A percentile compares a stretch with the other conserved stretches of the same genome.
phyloP scores from a whole-genome alignment of 441 rosid species.

The Iberis amara region DNA sequence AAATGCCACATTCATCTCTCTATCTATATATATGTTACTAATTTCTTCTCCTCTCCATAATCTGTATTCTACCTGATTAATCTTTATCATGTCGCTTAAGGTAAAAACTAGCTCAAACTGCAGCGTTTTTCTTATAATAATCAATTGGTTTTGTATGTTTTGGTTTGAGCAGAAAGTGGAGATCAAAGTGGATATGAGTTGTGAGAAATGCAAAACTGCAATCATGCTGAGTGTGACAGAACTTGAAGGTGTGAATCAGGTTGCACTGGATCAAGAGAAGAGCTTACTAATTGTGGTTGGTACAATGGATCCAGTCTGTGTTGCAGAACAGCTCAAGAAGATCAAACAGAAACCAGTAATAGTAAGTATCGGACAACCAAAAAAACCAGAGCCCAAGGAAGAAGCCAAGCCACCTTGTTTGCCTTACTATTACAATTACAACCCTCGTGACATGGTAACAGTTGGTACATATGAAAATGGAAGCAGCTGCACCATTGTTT shows the following conservation, averaged over 20 bases:
- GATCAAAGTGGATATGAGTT: constrained; percentile 30
- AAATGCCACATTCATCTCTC: constrained; percentile 1
- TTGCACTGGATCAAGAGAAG: constrained; percentile 29
- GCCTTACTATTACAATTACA: constrained; percentile 21
- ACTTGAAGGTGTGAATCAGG: constrained; percentile 31
- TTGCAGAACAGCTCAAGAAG: constrained; percentile 21
- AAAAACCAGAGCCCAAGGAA: constrained; percentile 20
- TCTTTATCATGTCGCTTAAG: constrained; percentile 29
- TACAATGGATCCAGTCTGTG: constrained; percentile 31
- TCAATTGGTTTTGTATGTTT: constrained; percentile 10
- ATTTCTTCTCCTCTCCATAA: constrained; percentile 8
- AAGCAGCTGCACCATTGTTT: constrained; percentile 30
- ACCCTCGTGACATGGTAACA: constrained; percentile 8
- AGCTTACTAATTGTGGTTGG: constrained; percentile 33
- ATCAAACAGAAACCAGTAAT: constrained; percentile 29
- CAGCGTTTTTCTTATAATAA: background rate
- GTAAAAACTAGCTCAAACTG: constrained; percentile 18
- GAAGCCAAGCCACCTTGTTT: constrained; percentile 8
- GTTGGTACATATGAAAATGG: constrained; percentile 21
- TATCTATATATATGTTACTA: constrained; percentile 9
- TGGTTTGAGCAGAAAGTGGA: constrained; percentile 27
- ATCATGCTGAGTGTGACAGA: constrained; percentile 27
- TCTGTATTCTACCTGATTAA: background rate
- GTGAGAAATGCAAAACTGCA: constrained; percentile 27
- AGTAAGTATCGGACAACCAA: constrained; percentile 29